Percentiles rank a stretch among this genome's conserved stretches.
These are phyloP conservation scores for Fragaria vesca DNA, from an alignment of 306 rosid species.

Conservation along the genomic window DNA sequence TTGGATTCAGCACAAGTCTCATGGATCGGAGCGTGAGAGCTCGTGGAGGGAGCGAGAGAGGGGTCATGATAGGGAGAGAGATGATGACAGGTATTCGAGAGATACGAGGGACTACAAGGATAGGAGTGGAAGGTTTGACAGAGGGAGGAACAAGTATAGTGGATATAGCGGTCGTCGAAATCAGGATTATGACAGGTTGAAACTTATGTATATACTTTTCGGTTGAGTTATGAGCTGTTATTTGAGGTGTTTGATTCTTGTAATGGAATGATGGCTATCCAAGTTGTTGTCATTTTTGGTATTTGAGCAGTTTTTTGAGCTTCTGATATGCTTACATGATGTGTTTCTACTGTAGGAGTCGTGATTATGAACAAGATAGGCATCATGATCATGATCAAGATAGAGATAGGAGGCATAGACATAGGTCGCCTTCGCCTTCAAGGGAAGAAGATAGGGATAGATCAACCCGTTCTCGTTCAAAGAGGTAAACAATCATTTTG, in stretches of 20 bases:
- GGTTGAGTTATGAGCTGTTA: neutral
- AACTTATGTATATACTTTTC: neutral
- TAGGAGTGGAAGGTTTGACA: slow-evolving; percentile 40
- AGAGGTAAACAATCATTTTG: slow-evolving; percentile 37
- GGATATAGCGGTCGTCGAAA: slow-evolving; percentile 33
- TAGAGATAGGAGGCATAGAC: slow-evolving; percentile 54
- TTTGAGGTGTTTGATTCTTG: neutral
- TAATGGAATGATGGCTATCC: neutral
- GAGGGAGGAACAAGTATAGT: slow-evolving; percentile 44
- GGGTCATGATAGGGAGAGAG: slow-evolving; percentile 41
- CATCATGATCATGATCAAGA: slow-evolving; percentile 40
- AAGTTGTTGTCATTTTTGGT: neutral
- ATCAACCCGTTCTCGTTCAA: slow-evolving; percentile 57
- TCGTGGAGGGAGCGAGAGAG: slow-evolving; percentile 42
- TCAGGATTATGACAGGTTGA: slow-evolving; percentile 56
- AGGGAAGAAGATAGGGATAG: slow-evolving; percentile 42
- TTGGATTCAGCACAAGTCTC: slow-evolving; percentile 47
- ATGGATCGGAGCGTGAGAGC: slow-evolving; percentile 52
- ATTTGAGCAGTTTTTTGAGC: neutral
- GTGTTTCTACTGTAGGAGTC: slow-evolving; percentile 42
- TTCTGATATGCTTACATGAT: neutral
- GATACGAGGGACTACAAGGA: slow-evolving; percentile 42
- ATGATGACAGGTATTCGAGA: slow-evolving; percentile 29
- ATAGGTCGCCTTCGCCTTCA: slow-evolving; percentile 42
- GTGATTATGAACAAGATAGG: slow-evolving; percentile 45